A percentile compares a stretch with the other conserved stretches of the same genome.
phyloP scores from a whole-genome alignment of 495 filamentous ascomycete species.

The Daldinia vernicosa region DNA sequence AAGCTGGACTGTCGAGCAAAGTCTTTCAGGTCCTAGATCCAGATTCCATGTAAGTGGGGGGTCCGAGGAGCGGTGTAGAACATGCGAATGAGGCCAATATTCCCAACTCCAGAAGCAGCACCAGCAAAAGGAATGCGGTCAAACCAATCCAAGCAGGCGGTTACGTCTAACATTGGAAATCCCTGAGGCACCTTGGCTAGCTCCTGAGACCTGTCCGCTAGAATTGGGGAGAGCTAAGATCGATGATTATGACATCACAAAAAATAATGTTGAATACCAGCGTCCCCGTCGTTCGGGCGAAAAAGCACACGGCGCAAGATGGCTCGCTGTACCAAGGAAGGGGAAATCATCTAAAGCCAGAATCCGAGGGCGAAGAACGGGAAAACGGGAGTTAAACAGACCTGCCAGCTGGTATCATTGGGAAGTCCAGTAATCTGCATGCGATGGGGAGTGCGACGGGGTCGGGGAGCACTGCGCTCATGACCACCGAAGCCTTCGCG shows the following conservation, averaged over 20 bases:
- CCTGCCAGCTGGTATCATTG: constrained; percentile 99
- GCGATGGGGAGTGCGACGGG: constrained; percentile 90
- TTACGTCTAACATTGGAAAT: constrained; percentile 39
- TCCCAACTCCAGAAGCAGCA: constrained; percentile 53
- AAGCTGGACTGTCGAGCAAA: constrained; percentile 96
- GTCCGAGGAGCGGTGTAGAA: constrained; percentile 53
- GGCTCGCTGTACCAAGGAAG: constrained; percentile 48
- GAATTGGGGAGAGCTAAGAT: constrained; percentile 40
- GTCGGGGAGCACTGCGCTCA: constrained; percentile 85
- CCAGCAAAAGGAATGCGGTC: constrained; percentile 49
- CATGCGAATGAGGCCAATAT: constrained; percentile 58
- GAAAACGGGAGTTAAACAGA: constrained; percentile 75
- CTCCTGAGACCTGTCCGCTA: constrained; percentile 45
- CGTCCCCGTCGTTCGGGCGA: constrained; percentile 40
- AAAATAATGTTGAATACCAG: constrained; percentile 36
- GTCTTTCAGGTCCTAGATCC: constrained; percentile 97
- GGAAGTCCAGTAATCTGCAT: constrained; percentile 98
- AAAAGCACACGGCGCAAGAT: constrained; percentile 42
- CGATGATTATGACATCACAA: constrained; percentile 41
- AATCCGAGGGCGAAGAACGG: constrained; percentile 64
- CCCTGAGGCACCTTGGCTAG: constrained; percentile 44
- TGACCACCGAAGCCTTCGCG: constrained; percentile 75
- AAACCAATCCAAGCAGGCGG: constrained; percentile 49
- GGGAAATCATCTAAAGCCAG: constrained; percentile 47
- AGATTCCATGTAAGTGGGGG: constrained; percentile 65